Percentiles rank a stretch among this genome's conserved stretches.
phyloP scores from a whole-genome alignment of 345 rosid species.

The Pugionium dolabratum region DNA sequence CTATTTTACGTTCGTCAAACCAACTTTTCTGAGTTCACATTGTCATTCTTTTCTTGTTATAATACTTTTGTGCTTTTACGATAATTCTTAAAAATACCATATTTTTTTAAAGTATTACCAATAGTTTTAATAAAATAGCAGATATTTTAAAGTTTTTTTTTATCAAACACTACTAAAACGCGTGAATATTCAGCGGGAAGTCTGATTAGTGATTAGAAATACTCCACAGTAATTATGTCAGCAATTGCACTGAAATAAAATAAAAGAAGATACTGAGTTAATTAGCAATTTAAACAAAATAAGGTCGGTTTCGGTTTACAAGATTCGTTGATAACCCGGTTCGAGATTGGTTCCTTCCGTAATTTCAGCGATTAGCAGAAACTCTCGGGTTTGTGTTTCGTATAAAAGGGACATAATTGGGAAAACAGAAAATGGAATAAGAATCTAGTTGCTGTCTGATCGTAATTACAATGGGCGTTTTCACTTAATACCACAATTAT shows the following conservation, averaged over 20 bases:
- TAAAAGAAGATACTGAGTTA: no score
- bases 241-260: no score
- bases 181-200: conserved; percentile 24
- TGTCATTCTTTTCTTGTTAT: no score
- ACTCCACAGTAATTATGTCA: conserved; percentile 2
- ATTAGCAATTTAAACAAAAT: neutral
- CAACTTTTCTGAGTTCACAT: no score
- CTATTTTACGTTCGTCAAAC: conserved; percentile 29
- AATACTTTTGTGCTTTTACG: no score
- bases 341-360: neutral
- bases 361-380: neutral
- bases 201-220: conserved; percentile 7
- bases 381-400: neutral
- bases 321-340: neutral
- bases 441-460: conserved; percentile 30
- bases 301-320: neutral
- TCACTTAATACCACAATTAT: conserved; percentile 32
- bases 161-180: neutral
- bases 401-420: neutral
- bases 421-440: neutral
- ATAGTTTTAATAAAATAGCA: no score
- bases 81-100: no score
- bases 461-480: conserved; percentile 9
- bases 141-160: no score
- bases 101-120: no score